Evolutionary conservation across 2,329 filamentous ascomycete species (phyloP).

Genomic region (Scedosporium minutisporum): DNA sequence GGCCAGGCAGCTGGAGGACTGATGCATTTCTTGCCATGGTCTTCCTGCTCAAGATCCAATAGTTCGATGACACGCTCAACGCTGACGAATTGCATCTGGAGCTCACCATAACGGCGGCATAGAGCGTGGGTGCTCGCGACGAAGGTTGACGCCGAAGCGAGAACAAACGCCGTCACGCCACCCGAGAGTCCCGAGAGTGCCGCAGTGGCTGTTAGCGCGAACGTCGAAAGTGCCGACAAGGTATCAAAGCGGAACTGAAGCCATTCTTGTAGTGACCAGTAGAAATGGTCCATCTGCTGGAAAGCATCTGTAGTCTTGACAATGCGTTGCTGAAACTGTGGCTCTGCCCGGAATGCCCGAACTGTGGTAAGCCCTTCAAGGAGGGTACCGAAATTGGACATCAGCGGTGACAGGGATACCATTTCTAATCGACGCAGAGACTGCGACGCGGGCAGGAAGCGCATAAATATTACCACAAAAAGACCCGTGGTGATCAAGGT

Average conservation of each 20-base stretch:
- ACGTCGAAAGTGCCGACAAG: conserved; percentile 63
- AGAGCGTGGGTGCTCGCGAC: conserved; percentile 62
- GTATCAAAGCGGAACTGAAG: conserved; percentile 69
- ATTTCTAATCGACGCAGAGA: conserved; percentile 77
- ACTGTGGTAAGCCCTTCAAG: conserved; percentile 81
- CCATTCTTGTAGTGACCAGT: conserved; percentile 84
- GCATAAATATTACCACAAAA: conserved; percentile 65
- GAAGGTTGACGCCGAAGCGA: conserved; percentile 61
- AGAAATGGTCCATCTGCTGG: conserved; percentile 93
- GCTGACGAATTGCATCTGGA: conserved; percentile 88
- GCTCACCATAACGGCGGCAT: conserved; percentile 70
- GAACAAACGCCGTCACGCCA: conserved; percentile 73
- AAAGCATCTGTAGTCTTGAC: conserved; percentile 78
- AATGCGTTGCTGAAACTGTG: conserved; percentile 70
- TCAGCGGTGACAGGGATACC: conserved; percentile 77
- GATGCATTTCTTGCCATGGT: conserved; percentile 44
- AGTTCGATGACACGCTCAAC: conserved; percentile 81
- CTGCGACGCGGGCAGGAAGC: conserved; percentile 75
- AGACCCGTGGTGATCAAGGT: conserved; percentile 55
- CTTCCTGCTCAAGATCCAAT: conserved; percentile 67
- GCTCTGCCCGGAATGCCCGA: conserved; percentile 69
- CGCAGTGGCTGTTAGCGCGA: conserved; percentile 63
- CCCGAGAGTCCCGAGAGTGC: conserved; percentile 65
- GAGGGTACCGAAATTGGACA: conserved; percentile 86
- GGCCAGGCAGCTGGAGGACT: conserved; percentile 72